phyloP scores from a whole-genome alignment of 805 yeast genomes.

The Schwanniomyces occidentalis region DNA sequence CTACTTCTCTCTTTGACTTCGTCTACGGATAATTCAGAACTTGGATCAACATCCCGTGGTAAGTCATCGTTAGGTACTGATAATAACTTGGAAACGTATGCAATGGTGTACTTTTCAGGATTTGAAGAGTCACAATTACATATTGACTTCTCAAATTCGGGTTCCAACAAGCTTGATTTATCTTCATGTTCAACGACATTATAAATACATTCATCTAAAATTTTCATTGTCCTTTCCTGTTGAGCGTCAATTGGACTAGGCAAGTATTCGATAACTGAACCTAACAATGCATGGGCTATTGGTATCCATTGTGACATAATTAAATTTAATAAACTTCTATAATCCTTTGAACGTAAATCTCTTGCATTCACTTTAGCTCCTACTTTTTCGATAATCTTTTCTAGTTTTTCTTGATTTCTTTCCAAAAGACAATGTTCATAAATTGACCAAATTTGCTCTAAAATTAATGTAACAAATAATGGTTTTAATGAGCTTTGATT shows the following conservation, averaged over 20 bases:
- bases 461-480: slow-evolving; percentile 78
- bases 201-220: slow-evolving; percentile 46
- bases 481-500: slow-evolving; percentile 59
- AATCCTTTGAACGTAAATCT: slow-evolving; percentile 78
- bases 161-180: slow-evolving; percentile 44
- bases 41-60: slow-evolving; percentile 53
- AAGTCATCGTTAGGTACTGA: slow-evolving; percentile 82
- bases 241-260: slow-evolving; percentile 87
- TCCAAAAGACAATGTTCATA: slow-evolving; percentile 70
- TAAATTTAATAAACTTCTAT: slow-evolving; percentile 57
- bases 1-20: slow-evolving; percentile 64
- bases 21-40: slow-evolving; percentile 44
- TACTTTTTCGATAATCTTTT: slow-evolving; percentile 71
- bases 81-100: slow-evolving; percentile 86
- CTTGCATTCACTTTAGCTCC: slow-evolving; percentile 69
- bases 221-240: slow-evolving; percentile 61
- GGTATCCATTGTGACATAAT: slow-evolving; percentile 95
- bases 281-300: slow-evolving; percentile 77
- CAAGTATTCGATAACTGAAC: slow-evolving; percentile 79
- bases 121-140: slow-evolving; percentile 65
- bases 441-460: slow-evolving; percentile 91
- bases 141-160: slow-evolving; percentile 55
- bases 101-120: slow-evolving; percentile 49
- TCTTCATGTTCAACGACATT: slow-evolving; percentile 47
- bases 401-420: slow-evolving; percentile 67